phyloP scores from a whole-genome alignment of 129 eudicot species.

The Tagetes erecta region DNA sequence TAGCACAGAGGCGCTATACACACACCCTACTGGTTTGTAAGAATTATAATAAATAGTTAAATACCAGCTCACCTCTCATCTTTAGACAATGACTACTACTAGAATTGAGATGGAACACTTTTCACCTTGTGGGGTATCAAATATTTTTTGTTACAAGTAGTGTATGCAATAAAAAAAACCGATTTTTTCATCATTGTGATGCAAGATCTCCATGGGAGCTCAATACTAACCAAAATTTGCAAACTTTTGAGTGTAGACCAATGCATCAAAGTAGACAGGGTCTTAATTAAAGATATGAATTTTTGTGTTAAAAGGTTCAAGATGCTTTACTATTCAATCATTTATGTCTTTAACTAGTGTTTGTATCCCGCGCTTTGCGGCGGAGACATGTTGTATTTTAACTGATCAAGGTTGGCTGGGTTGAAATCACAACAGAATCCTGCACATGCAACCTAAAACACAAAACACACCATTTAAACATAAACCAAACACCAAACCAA shows the following conservation, averaged over 20 bases:
- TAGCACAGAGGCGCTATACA: too few relatives aligned
- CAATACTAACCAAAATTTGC: neutral
- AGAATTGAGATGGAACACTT: neutral
- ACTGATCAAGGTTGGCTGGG: too few relatives aligned
- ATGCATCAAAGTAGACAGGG: neutral
- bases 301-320: slow-evolving; percentile 11
- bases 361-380: too few relatives aligned
- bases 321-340: slow-evolving; percentile 11
- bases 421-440: too few relatives aligned
- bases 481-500: too few relatives aligned
- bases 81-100: neutral
- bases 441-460: too few relatives aligned
- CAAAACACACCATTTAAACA: too few relatives aligned
- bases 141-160: neutral
- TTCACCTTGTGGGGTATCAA: neutral
- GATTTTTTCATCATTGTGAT: neutral
- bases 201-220: slow-evolving; percentile 3
- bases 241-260: neutral
- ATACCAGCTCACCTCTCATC: neutral
- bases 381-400: too few relatives aligned
- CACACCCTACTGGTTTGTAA: too few relatives aligned
- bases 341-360: neutral
- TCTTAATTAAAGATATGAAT: slow-evolving; percentile 1
- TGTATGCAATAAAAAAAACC: neutral
- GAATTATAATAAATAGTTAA: too few relatives aligned